phyloP scores from a whole-genome alignment of 305 asterid genomes.

The Fraxinus platypoda region DNA sequence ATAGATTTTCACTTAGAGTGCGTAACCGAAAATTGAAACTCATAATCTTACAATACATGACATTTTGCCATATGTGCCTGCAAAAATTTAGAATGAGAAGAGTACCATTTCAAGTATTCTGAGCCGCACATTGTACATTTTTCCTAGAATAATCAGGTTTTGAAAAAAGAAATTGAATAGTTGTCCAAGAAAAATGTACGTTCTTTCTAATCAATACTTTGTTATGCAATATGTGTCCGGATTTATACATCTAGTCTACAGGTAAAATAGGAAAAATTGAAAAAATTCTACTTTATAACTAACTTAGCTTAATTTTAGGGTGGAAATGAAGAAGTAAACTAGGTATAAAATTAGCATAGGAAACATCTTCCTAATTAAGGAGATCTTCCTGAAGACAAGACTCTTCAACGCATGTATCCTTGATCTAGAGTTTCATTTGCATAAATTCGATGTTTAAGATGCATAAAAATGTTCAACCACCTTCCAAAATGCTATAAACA shows the following conservation, averaged over 20 bases:
- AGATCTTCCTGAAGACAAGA: not conserved
- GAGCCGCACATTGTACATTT: not conserved
- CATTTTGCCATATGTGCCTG: not conserved
- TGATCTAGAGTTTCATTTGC: not conserved
- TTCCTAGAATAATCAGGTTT: not conserved
- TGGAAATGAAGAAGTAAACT: not conserved
- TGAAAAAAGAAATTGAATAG: not conserved
- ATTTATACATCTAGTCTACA: not conserved
- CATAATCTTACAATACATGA: not conserved
- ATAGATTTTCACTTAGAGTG: not conserved
- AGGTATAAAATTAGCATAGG: not conserved
- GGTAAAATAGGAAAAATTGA: not conserved
- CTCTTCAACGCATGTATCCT: not conserved
- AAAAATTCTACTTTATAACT: not conserved
- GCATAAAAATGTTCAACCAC: not conserved
- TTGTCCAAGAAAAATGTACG: not conserved
- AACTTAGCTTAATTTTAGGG: not conserved
- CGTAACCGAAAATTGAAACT: not conserved
- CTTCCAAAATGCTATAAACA: not conserved
- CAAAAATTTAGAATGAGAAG: conserved; percentile 5
- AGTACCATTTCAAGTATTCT: not conserved
- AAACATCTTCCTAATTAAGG: not conserved
- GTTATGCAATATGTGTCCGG: not conserved
- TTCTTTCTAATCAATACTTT: not conserved
- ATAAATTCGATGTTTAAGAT: not conserved